These are phyloP conservation scores for Avena atlantica DNA, from an alignment of 176 grass and related monocot genomes.

Conservation along the genomic window DNA sequence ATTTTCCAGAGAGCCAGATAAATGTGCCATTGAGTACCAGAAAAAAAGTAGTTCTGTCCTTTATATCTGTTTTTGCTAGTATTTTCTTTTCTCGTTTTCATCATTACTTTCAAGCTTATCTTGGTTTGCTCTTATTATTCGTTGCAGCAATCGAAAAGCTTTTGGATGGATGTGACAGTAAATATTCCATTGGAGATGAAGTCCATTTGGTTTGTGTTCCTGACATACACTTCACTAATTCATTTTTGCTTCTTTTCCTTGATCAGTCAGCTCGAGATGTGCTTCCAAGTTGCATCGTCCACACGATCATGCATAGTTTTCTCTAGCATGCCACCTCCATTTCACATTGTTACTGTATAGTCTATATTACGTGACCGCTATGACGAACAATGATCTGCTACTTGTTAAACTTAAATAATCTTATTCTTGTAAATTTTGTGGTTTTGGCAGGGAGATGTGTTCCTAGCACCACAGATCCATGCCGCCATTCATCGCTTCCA, in stretches of 20 bases:
- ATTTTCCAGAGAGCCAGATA: not conserved
- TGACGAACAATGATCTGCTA: not conserved
- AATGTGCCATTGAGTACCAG: not conserved
- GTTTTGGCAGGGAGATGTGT: slow-evolving; percentile 61
- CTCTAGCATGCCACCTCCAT: not conserved
- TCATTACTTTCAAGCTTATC: not conserved
- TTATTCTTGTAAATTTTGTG: slow-evolving; percentile 14
- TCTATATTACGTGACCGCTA: not conserved
- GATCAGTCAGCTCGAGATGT: slow-evolving; percentile 12
- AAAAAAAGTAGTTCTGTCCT: not conserved
- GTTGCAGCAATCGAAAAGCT: slow-evolving; percentile 79
- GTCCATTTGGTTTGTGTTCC: slow-evolving; percentile 72
- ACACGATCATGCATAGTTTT: not conserved
- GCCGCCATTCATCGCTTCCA: slow-evolving; percentile 50
- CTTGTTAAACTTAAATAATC: not conserved
- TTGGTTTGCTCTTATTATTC: slow-evolving; percentile 20
- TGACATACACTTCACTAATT: slow-evolving; percentile 31
- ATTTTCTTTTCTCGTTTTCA: not conserved
- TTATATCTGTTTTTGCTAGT: not conserved
- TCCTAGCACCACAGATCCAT: slow-evolving; percentile 70
- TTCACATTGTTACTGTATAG: not conserved
- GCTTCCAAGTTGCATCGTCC: not conserved
- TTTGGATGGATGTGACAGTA: slow-evolving; percentile 63
- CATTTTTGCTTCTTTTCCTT: slow-evolving; percentile 26
- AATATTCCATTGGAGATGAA: slow-evolving; percentile 85